A percentile compares a stretch with the other conserved stretches of the same genome.
phyloP scores from a whole-genome alignment of 2,329 filamentous ascomycete genomes.

The Helminthosporium solani region DNA sequence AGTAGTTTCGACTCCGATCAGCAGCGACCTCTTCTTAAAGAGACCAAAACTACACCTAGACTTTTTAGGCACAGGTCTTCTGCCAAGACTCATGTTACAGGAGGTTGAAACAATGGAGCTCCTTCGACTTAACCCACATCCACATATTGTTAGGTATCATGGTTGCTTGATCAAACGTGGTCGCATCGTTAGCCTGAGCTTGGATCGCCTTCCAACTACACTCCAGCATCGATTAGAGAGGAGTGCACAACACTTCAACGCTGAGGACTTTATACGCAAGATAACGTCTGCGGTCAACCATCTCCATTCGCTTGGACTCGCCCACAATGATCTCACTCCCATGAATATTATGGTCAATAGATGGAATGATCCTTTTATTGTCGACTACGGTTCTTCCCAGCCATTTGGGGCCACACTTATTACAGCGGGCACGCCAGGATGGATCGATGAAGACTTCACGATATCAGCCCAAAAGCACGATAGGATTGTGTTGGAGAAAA shows the following conservation, averaged over 20 bases:
- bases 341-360: slow-evolving; percentile 45
- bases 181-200: neutral
- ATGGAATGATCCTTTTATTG: slow-evolving; percentile 40
- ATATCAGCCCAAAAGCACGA: slow-evolving; percentile 11
- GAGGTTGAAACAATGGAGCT: neutral
- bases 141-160: neutral
- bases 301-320: slow-evolving; percentile 38
- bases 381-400: slow-evolving; percentile 44
- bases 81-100: neutral
- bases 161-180: neutral
- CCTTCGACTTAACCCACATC: too few relatives aligned
- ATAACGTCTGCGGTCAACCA: slow-evolving; percentile 3
- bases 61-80: neutral
- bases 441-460: slow-evolving; percentile 25
- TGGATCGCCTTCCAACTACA: neutral
- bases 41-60: neutral
- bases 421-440: slow-evolving; percentile 26
- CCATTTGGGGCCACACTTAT: slow-evolving; percentile 27
- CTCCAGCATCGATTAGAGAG: neutral
- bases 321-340: slow-evolving; percentile 41
- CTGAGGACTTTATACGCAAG: neutral
- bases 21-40: neutral
- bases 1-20: neutral
- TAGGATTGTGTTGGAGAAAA: too few relatives aligned
- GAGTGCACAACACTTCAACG: neutral